Conservation (phyloP, 257 asterid species). For the Vinca minor region DNA sequence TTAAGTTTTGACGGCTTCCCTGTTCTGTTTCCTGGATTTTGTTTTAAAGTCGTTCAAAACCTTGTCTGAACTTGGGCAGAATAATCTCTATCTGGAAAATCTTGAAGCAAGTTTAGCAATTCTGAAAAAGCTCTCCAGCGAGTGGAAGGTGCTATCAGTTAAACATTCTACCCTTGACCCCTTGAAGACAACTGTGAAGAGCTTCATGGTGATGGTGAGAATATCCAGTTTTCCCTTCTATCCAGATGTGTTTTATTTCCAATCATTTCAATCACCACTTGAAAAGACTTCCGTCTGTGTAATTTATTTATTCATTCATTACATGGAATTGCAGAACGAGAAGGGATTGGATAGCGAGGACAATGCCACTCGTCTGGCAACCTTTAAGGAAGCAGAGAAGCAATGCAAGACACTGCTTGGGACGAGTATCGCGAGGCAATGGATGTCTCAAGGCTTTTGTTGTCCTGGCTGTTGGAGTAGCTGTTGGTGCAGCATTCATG, state of each 20-base stretch:
- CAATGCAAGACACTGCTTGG: slow-evolving; percentile 17
- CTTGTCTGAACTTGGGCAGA: slow-evolving; percentile 8
- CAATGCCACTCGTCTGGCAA: slow-evolving; percentile 9
- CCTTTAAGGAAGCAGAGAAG: slow-evolving; percentile 23
- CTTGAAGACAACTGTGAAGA: slow-evolving; percentile 19
- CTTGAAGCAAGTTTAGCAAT: slow-evolving; percentile 21
- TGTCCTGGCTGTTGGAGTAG: slow-evolving; percentile 11
- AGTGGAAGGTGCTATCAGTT: slow-evolving; percentile 11
- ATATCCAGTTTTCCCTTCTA: neutral
- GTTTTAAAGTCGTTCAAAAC: neutral
- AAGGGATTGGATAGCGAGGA: slow-evolving; percentile 11
- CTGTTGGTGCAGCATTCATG: slow-evolving; percentile 15
- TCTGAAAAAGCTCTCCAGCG: slow-evolving; percentile 23
- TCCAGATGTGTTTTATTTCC: neutral
- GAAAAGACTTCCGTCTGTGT: no score
- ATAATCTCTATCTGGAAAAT: slow-evolving; percentile 22
- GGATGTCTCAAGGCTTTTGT: slow-evolving; percentile 16
- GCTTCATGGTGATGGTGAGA: slow-evolving; percentile 21
- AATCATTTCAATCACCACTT: neutral
- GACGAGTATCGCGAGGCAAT: slow-evolving; percentile 18
- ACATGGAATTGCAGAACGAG: slow-evolving; percentile 18
- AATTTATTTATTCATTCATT: neutral
- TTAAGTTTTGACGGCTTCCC: neutral
- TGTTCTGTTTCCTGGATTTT: neutral
- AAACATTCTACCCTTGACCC: slow-evolving; percentile 16